Evolutionary conservation across 805 yeast species (phyloP), one percentile per base, ranked within the genome.

Genomic region (Candida parachauliodes): DNA sequence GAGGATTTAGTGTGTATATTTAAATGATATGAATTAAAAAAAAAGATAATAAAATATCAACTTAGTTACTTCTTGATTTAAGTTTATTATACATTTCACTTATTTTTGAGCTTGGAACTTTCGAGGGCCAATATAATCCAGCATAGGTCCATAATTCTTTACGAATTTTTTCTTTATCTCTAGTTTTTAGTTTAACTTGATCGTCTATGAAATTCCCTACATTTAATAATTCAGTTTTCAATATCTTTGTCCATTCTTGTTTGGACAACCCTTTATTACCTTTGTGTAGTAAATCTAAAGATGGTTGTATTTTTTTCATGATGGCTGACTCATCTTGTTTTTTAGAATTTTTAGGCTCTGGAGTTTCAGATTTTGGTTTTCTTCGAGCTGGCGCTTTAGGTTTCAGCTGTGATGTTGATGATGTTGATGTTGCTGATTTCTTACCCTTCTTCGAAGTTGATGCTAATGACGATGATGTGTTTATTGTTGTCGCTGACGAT

Each of bases 121-220:
- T 74, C 3, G 79, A 84, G 2, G 96, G 96, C 96, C 96, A 88
- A 63, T 79, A 88, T 37, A 76, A 73, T 15, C 88, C 72, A 4
- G 93, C 87, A 56, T 82, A 87, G 21, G 84, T 76, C 96, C 96
- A 88, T 42, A 88, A 60, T 50, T 87, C 93, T 54, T 75, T 81
- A 95, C 96, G 88, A 40, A 87, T 60, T 50, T 87, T 93, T 54
- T 76, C 81, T 20, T 65, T 53, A 16, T 65, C 64, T 5, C 12
- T 14, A 2, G 32, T n/a, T 22, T 32, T 32, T 2, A 40, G 31
- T 16, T 43, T 51, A 28, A 27, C 23, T 8, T 44, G 36, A 3
- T 34, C 23, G 6, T 45, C 39, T 38, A 87, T 87, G 51, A 76
- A 81, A 45, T 81, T 79, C 20, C 96, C 96, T 32, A 88, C 81